Base-by-base conservation (phyloP, 139 green algal species). In the Axilococcus clingmanii region DNA sequence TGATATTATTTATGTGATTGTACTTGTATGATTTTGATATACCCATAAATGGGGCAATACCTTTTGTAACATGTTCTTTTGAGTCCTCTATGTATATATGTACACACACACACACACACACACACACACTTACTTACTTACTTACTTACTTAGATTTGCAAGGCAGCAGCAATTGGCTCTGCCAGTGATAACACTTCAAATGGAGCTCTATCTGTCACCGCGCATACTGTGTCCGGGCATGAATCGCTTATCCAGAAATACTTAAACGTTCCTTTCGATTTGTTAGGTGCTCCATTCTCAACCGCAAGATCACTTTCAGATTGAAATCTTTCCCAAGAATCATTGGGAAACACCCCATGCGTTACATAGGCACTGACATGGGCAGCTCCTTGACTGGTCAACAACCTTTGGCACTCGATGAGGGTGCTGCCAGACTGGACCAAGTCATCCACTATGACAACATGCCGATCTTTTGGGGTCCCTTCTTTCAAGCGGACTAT, bases 391-490 rank as follows among this genome's bases (percentile, higher is more conserved):
- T 76, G 57, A 3, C 43, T 57, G 2, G 59, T 57, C 25, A 98
- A 72, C 54, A 97, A 59, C 44, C 80, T 79, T 52, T 89, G 80
- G 77, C 91, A 97, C 69, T 98, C 89, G 5, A 96, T 87, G 9
- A 98, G 74, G 2, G 91, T 98, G 42, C 85, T 80, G 19, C 91
- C 64, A 5, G 77, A 88, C 74, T 97, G 91, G 51, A 98, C 91
- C 44, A 98, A 77, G 63, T 98, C 91, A 57, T 98, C 91, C 28
- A 98, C 91, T 32, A 98, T 97, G 19, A 98, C 83, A 11, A 98
- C 82, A 58, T 98, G 91, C 17, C 87, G 79, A 23, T 80, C 86
- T 35, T 63, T 45, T 0, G 84, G 71, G 15, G 87, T 74, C 5
- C 91, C 91, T 66, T 98, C 91, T 69, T 95, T 90, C 19, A 98